Conservation (phyloP, 257 asterid genomes). For the Ligustrum vulgare region DNA sequence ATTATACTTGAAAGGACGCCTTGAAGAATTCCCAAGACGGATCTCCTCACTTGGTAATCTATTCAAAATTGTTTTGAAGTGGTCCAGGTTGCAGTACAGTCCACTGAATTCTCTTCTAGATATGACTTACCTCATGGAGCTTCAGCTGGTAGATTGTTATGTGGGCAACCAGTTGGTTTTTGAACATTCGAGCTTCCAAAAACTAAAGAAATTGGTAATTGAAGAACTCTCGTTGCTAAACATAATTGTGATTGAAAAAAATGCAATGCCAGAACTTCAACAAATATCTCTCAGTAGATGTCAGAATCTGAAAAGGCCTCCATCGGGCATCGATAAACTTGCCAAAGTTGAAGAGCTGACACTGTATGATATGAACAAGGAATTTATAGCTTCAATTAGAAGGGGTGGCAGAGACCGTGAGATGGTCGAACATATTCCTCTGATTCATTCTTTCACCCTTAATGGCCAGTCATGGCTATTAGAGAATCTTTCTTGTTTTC, state of each 20-base stretch:
- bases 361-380: slow-evolving; percentile 27
- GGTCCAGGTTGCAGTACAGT: slow-evolving; percentile 25
- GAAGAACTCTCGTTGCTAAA: slow-evolving; percentile 18
- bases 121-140: slow-evolving; percentile 30
- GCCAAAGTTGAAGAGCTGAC: slow-evolving; percentile 23
- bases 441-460: no score
- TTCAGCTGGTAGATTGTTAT: slow-evolving; percentile 33
- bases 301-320: slow-evolving; percentile 11
- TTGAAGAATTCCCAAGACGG: slow-evolving; percentile 26
- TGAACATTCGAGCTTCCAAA: slow-evolving; percentile 21
- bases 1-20: slow-evolving; percentile 35
- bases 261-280: slow-evolving; percentile 27
- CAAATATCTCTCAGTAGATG: slow-evolving; percentile 26
- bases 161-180: slow-evolving; percentile 22
- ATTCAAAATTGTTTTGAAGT: slow-evolving; percentile 25
- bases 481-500: no score
- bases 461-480: no score
- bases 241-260: slow-evolving; percentile 17
- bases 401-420: neutral
- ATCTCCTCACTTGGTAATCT: slow-evolving; percentile 22
- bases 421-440: neutral
- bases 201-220: slow-evolving; percentile 27
- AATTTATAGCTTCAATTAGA: slow-evolving; percentile 18
- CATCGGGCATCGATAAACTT: slow-evolving; percentile 19
- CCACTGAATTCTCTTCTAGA: slow-evolving; percentile 23